Evolutionary conservation across 202 grass and related monocot genomes (phyloP), one percentile per base, ranked within the genome.

Genomic region (Panicum virgatum): DNA sequence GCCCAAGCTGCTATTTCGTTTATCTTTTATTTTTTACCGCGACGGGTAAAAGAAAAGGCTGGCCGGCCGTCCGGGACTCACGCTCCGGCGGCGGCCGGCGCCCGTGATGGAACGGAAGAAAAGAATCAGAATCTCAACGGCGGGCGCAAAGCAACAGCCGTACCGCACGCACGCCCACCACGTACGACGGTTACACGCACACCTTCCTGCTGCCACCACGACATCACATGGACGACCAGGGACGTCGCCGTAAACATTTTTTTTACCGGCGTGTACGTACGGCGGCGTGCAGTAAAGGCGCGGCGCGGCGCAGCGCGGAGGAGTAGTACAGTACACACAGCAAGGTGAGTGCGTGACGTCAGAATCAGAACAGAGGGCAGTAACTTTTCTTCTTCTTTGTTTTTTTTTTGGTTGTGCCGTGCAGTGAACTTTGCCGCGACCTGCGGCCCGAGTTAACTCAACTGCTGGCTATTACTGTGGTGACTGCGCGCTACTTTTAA

Each of bases 61-160:
- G n/a, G n/a, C n/a, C n/a, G n/a, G n/a, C n/a, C n/a, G 32, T 23
- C 40, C 1, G 39, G 66, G 66, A 5, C 13, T 27, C 0, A 69
- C 39, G 65, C 37, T 26, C 5, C 8, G 39, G 20, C 39, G 66
- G 66, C 16, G 66, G 66, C 16, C 12, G 66, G 25, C 67, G 43
- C 66, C 66, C 67, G 67, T 70, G 67, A 46, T 30, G 32, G 32
- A n/a, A n/a, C n/a, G n/a, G 32, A 34, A 34, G n/a, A n/a, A n/a
- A n/a, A n/a, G 64, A 57, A 80, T 72, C 54, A 70, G 40, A 46
- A 69, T 50, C 66, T 40, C 65, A 42, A 46, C 78, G 66, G 39
- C 39, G 12, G 9, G 12, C 25, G 6, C 15, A 66, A 40, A n/a
- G 30, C 71, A 38, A 16, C 59, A 5, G 26, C 60, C 57, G 40